phyloP scores from a whole-genome alignment of 2,329 filamentous ascomycete species.

The Trichoderma arundinaceum region DNA sequence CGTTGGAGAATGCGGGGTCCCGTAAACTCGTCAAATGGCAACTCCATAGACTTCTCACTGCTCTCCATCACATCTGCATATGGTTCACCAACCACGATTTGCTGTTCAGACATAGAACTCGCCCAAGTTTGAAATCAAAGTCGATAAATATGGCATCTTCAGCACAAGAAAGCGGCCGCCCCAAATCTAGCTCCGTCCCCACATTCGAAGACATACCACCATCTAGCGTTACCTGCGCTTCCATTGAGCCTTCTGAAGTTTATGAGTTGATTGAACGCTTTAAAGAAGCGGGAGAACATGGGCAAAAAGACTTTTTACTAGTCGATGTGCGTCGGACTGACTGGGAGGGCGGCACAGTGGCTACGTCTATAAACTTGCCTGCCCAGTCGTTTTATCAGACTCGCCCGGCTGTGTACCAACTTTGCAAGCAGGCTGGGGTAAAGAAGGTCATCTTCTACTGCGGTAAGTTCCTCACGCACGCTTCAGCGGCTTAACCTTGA shows the following conservation, averaged over 20 bases:
- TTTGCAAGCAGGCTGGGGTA: constrained; percentile 57
- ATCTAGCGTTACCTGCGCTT: constrained; percentile 47
- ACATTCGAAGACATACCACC: constrained; percentile 42
- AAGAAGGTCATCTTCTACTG: constrained; percentile 61
- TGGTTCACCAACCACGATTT: background rate
- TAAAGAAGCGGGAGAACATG: constrained; percentile 39
- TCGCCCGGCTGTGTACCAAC: constrained; percentile 53
- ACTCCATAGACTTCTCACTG: background rate
- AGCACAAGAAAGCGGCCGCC: background rate
- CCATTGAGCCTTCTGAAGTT: constrained; percentile 49
- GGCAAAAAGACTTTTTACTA: constrained; percentile 49
- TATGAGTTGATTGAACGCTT: constrained; percentile 47
- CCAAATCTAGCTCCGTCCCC: constrained; percentile 18
- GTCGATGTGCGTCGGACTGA: constrained; percentile 61
- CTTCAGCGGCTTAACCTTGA: background rate
- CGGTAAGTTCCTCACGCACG: constrained; percentile 45
- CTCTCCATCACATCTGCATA: background rate
- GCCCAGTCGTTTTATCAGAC: constrained; percentile 61
- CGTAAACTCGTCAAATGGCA: background rate
- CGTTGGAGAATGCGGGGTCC: constrained; percentile 20
- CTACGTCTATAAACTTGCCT: constrained; percentile 62
- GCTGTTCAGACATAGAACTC: background rate
- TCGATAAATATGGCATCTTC: constrained; percentile 17
- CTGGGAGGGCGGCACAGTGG: constrained; percentile 65
- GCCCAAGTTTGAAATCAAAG: too few relatives aligned